Percentiles rank a stretch among this genome's conserved stretches.
These are phyloP conservation scores for Lathyrus aphaca DNA, from an alignment of 306 rosid genomes.

Conservation along the genomic window DNA sequence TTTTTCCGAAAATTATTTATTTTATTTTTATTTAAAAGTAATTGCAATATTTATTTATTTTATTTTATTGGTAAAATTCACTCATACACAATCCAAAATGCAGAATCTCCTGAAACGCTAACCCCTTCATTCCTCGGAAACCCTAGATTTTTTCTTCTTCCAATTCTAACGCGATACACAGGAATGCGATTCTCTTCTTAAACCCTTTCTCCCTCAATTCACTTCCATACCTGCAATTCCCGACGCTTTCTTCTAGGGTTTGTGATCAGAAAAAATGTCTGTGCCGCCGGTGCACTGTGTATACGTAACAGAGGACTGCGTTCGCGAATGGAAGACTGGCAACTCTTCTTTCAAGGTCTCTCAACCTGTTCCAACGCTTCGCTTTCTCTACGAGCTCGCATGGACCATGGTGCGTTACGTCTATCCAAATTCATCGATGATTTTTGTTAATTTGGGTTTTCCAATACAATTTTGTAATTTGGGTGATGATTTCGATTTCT, in stretches of 20 bases:
- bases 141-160: slow-evolving; percentile 40
- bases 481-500: slow-evolving; percentile 14
- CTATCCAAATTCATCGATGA: background rate
- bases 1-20: no score
- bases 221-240: background rate
- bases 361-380: slow-evolving; percentile 72
- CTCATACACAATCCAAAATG: slow-evolving; percentile 14
- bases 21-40: no score
- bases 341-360: slow-evolving; percentile 63
- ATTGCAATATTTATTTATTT: no score
- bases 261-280: slow-evolving; percentile 59
- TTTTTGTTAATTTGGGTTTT: background rate
- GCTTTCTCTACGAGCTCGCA: slow-evolving; percentile 96
- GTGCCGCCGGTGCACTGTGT: slow-evolving; percentile 69
- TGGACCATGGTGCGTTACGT: slow-evolving; percentile 67
- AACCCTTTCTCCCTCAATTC: slow-evolving; percentile 34
- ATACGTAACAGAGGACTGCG: slow-evolving; percentile 63
- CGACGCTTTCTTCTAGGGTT: slow-evolving; percentile 42
- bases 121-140: slow-evolving; percentile 44
- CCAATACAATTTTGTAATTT: background rate
- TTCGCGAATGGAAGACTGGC: slow-evolving; percentile 90
- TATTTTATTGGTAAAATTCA: background rate
- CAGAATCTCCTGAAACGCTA: slow-evolving; percentile 35
- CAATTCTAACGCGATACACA: slow-evolving; percentile 31
- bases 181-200: slow-evolving; percentile 41